A percentile compares a stretch with the other conserved stretches of the same genome.
Conservation (phyloP, 1,284 basidiomycete genomes). For the Irpex sp. region DNA sequence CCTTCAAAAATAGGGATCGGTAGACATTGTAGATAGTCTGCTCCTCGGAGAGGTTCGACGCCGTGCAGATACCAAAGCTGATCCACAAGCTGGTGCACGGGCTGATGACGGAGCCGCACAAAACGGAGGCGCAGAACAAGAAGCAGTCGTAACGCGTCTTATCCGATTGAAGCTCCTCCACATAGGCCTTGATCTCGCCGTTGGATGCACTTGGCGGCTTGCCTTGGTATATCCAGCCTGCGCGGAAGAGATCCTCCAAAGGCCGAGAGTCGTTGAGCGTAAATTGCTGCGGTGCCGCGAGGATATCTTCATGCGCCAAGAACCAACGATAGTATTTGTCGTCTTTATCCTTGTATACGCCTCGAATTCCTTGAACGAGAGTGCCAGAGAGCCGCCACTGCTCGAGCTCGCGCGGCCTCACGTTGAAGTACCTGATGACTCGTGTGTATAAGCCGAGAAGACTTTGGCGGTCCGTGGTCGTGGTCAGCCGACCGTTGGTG, state of each 20-base stretch:
- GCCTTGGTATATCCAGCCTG: background rate
- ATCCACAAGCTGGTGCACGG: background rate
- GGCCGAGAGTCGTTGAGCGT: background rate
- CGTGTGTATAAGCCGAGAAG: too few species aligned
- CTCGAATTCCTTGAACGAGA: background rate
- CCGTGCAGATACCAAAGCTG: background rate
- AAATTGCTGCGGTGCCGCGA: background rate
- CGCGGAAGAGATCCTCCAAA: background rate
- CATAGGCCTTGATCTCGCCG: background rate
- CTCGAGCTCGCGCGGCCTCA: too few species aligned
- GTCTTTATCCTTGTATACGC: background rate
- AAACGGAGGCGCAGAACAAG: background rate
- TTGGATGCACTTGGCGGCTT: background rate
- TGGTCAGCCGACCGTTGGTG: too few species aligned
- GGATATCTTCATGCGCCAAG: background rate
- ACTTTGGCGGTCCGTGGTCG: too few species aligned
- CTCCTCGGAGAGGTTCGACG: background rate
- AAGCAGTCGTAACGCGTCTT: background rate
- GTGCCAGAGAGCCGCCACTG: background rate
- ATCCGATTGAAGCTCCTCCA: background rate
- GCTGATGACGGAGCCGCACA: background rate
- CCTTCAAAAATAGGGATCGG: background rate
- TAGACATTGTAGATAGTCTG: background rate
- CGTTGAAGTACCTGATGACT: too few species aligned
- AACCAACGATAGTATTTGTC: background rate